Evolutionary conservation across 1,284 basidiomycete genomes (phyloP).

Genomic region (Ustilago loliicola): DNA sequence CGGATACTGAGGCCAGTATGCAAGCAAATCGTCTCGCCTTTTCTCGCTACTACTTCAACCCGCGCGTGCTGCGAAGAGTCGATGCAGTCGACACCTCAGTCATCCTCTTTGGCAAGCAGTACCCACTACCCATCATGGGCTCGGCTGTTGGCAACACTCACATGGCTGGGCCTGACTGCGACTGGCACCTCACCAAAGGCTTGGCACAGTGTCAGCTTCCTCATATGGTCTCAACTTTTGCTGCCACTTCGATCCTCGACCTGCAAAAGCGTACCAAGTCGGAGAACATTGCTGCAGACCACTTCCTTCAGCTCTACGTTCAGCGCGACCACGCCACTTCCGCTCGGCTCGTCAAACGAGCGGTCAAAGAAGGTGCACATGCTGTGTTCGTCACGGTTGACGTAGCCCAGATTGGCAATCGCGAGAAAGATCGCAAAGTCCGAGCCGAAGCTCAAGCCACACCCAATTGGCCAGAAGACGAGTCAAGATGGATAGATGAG

Average conservation of each 20-base stretch:
- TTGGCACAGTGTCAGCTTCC: constrained; percentile 80
- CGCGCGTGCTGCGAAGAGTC: constrained; percentile 6
- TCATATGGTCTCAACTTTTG: constrained; percentile 73
- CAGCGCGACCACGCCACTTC: constrained; percentile 79
- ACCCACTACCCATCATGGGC: constrained; percentile 12
- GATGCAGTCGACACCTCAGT: constrained; percentile 9
- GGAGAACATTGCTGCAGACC: constrained; percentile 73
- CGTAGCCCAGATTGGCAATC: constrained; percentile 84
- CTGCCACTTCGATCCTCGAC: constrained; percentile 74
- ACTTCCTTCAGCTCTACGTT: constrained; percentile 78
- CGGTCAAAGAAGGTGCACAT: constrained; percentile 79
- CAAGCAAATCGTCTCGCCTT: constrained; percentile 11
- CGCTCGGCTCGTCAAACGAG: constrained; percentile 78
- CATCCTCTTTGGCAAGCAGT: constrained; percentile 2
- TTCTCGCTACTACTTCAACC: constrained; percentile 16
- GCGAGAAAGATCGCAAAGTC: constrained; percentile 79
- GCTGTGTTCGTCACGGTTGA: constrained; percentile 92
- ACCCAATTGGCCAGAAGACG: constrained; percentile 8
- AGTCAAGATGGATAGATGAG: constrained; percentile 6
- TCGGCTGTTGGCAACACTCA: constrained; percentile 13
- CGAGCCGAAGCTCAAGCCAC: constrained; percentile 38
- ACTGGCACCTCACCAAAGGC: constrained; percentile 85
- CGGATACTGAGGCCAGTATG: constrained; percentile 9
- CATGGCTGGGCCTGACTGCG: constrained; percentile 78
- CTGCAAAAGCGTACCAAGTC: constrained; percentile 74